Evolutionary conservation across 352 stramenopile species (phyloP), one percentile per base, ranked within the genome.

Genomic region (Phytophthora podocarpi): DNA sequence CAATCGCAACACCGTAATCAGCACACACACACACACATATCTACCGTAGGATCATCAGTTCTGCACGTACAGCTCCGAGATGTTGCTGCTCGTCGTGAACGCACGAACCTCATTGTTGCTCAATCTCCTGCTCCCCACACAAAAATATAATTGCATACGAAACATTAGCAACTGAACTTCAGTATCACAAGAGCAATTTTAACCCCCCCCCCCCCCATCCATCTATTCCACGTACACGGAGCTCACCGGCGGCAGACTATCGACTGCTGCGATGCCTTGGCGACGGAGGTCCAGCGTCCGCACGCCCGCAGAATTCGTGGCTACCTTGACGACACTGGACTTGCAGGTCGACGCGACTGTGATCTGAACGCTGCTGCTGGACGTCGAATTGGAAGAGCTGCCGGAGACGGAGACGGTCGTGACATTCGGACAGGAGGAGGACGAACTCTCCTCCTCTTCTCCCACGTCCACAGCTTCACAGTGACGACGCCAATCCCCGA

Each of bases 391-490:
- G 46, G 39, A 41, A 40, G 47, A 47, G 31, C 53, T 58, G 21
- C 40, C 16, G 32, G 23, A 43, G 41, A 56, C 21, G 24, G 59
- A 51, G 40, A 73, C 48, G n/a, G 64, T 68, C 34, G 67, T 79
- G 50, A 68, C 70, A 43, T 75, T 72, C 18, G 67, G 50, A 24
- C 73, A 82, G 12, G 37, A 56, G 28, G 35, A 45, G 13, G 37
- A 43, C n/a, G 41, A 49, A 21, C 26, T 63, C 27, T 40, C 48
- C 31, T 62, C 64, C 30, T 42, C 28, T 42, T 77, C 69, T 28
- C 69, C 69, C 16, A 77, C 69, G 24, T 77, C 47, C 30, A 74
- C 69, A 9, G 69, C 69, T 5, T 20, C 12, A 13, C 28, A 50
- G n/a, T n/a, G 11, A 10, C 26, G 51, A 23, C 23, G 20, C 36